A percentile compares a stretch with the other conserved stretches of the same genome.
These are phyloP conservation scores for Pochonia chlamydosporia DNA, from an alignment of 2,329 filamentous ascomycete species.

Conservation along the genomic window DNA sequence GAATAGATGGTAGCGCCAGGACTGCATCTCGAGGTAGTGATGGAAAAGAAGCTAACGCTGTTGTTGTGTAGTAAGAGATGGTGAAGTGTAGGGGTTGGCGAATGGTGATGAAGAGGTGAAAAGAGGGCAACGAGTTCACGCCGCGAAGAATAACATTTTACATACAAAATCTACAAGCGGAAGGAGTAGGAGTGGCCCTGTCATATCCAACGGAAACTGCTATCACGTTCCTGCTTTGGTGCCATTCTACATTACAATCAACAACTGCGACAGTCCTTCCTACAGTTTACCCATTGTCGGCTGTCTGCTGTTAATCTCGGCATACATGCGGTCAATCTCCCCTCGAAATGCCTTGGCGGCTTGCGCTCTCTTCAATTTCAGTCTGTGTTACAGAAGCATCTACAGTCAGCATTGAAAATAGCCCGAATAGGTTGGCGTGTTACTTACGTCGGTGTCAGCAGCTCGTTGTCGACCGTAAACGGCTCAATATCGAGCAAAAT, in stretches of 20 bases:
- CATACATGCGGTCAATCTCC: constrained; percentile 52
- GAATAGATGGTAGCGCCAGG: neutral
- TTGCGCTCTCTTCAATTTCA: constrained; percentile 56
- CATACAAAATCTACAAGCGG: no score
- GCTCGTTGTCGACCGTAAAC: constrained; percentile 86
- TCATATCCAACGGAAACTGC: neutral
- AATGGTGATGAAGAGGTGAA: no score
- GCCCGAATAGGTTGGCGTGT: no score
- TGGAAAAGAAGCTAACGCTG: no score
- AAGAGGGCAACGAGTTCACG: no score
- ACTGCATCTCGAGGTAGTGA: neutral
- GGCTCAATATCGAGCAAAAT: constrained; percentile 75
- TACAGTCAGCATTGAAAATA: no score
- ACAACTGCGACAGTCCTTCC: neutral
- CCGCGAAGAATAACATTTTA: no score
- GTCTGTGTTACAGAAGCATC: no score
- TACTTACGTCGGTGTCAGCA: constrained; percentile 80
- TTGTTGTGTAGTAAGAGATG: neutral
- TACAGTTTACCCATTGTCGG: neutral
- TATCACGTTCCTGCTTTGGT: neutral
- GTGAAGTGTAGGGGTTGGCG: neutral
- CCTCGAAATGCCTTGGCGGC: constrained; percentile 43
- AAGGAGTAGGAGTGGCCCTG: neutral
- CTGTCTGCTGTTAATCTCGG: constrained; percentile 38
- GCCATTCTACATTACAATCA: neutral